Evolutionary conservation across 345 rosid species (phyloP).

Genomic region (Angophora floribunda): DNA sequence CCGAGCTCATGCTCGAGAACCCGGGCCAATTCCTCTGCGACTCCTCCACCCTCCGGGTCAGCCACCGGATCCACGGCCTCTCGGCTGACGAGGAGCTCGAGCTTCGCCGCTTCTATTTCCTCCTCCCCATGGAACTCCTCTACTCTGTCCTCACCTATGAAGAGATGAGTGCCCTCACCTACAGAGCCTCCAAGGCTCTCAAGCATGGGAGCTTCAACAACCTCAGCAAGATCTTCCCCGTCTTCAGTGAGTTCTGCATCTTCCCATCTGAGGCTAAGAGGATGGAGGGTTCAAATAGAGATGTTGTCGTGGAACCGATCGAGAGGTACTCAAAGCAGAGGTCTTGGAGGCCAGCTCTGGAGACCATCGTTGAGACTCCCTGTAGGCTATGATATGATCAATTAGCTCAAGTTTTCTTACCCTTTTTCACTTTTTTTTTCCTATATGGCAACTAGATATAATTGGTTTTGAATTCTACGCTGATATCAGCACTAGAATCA

Average conservation of each 20-base stretch:
- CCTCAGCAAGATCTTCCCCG: conserved; percentile 31
- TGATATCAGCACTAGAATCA: background rate
- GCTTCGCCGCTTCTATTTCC: conserved; percentile 30
- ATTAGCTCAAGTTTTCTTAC: background rate
- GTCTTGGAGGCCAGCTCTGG: conserved; percentile 57
- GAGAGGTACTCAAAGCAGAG: conserved; percentile 28
- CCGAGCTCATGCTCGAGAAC: conserved; percentile 34
- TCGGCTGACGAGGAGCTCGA: conserved; percentile 33
- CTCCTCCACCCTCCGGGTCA: conserved; percentile 19
- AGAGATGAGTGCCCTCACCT: conserved; percentile 26
- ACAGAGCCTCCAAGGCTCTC: conserved; percentile 24
- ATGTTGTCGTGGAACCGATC: background rate
- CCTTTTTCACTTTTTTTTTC: background rate
- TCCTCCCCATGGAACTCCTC: conserved; percentile 51
- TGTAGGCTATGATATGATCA: background rate
- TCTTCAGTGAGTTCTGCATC: conserved; percentile 22
- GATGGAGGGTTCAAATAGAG: background rate
- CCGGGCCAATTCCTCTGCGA: conserved; percentile 40
- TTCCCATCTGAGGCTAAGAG: conserved; percentile 10
- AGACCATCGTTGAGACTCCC: conserved; percentile 40
- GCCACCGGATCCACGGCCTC: conserved; percentile 27
- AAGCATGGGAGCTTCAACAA: conserved; percentile 10
- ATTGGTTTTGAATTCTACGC: background rate
- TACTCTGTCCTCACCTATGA: conserved; percentile 43
- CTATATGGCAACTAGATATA: background rate